phyloP scores from a whole-genome alignment of 371 early-diverging fungal genomes.

The Fennellomyces sp. region DNA sequence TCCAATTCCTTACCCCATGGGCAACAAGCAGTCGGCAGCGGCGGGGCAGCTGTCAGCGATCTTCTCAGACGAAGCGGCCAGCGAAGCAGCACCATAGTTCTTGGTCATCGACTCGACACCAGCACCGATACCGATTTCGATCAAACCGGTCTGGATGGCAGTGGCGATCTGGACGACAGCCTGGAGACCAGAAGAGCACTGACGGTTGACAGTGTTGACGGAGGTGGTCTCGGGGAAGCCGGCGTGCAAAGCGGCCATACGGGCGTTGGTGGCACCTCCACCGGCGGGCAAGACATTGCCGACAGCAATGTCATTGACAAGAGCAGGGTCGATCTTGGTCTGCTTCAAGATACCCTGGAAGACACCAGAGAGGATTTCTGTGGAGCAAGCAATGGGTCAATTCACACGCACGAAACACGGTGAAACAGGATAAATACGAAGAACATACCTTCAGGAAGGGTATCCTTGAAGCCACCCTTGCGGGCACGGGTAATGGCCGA shows the following conservation, averaged over 20 bases:
- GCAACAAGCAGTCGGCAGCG: slow-evolving; percentile 84
- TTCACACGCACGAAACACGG: too few species aligned
- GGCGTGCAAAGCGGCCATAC: slow-evolving; percentile 96
- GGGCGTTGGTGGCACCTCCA: slow-evolving; percentile 92
- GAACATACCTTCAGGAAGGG: slow-evolving; percentile 73
- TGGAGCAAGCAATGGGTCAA: too few species aligned
- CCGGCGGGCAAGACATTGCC: slow-evolving; percentile 94
- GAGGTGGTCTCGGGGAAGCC: slow-evolving; percentile 89
- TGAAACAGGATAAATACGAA: too few species aligned
- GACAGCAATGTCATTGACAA: slow-evolving; percentile 94
- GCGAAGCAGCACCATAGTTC: slow-evolving; percentile 83
- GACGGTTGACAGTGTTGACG: slow-evolving; percentile 92
- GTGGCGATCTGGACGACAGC: slow-evolving; percentile 90
- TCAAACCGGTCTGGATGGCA: slow-evolving; percentile 90
- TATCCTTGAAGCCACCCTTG: slow-evolving; percentile 95
- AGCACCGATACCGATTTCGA: slow-evolving; percentile 96
- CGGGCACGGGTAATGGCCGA: slow-evolving; percentile 91
- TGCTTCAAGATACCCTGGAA: slow-evolving; percentile 83
- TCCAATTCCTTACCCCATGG: slow-evolving; percentile 73
- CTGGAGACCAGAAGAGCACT: slow-evolving; percentile 97
- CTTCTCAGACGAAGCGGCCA: slow-evolving; percentile 76
- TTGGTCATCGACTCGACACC: slow-evolving; percentile 98
- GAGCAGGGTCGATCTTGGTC: slow-evolving; percentile 83
- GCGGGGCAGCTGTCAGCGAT: slow-evolving; percentile 68
- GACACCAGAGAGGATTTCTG: slow-evolving; percentile 85